Evolutionary conservation across 352 stramenopile genomes (phyloP).

Genomic region (Globisporangium megalacanthum): DNA sequence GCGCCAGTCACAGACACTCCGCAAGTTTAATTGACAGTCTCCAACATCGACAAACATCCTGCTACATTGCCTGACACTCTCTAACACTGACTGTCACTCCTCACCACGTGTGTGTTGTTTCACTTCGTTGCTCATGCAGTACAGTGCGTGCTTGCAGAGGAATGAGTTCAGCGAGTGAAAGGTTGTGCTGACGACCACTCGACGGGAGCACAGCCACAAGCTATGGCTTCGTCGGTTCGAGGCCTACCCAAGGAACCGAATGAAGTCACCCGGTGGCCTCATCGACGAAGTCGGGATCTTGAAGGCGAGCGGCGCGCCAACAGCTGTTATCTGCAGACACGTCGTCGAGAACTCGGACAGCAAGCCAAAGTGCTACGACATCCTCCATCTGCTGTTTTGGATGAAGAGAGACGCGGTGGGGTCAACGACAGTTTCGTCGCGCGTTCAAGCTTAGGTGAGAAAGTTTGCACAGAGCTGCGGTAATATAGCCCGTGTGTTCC

Average conservation of each 20-base stretch:
- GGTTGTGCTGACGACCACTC: neutral
- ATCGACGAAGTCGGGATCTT: neutral
- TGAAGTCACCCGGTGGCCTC: neutral
- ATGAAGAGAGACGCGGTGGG: neutral
- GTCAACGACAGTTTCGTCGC: neutral
- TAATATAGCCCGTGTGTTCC: neutral
- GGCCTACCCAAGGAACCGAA: neutral
- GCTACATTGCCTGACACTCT: neutral
- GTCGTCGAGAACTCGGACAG: neutral
- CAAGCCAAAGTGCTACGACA: neutral
- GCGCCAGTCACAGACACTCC: neutral
- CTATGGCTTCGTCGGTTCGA: neutral
- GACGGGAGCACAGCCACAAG: neutral
- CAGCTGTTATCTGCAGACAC: neutral
- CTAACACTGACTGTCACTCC: neutral
- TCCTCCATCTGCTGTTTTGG: neutral
- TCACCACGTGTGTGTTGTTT: too few species aligned
- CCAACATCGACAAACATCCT: neutral
- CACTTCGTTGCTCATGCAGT: neutral
- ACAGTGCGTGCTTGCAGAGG: neutral
- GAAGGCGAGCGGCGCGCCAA: neutral
- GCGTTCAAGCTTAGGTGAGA: neutral
- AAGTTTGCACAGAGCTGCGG: neutral
- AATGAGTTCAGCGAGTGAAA: neutral
- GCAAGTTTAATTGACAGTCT: neutral